These are phyloP conservation scores for Phytophthora macrochlamydospora DNA, from an alignment of 352 stramenopile genomes.

Conservation along the genomic window DNA sequence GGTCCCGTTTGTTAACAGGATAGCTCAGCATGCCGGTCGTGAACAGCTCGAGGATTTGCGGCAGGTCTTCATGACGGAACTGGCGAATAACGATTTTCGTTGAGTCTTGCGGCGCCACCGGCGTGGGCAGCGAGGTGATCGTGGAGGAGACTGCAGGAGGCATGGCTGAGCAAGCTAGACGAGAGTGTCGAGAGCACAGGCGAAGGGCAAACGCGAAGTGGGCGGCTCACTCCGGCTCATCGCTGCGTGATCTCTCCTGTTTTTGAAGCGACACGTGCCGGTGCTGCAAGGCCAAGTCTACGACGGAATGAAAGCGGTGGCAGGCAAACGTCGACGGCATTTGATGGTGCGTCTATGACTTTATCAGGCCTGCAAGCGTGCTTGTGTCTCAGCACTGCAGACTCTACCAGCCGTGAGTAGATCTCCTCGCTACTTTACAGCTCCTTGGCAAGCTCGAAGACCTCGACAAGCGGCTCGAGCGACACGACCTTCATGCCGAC, in stretches of 20 bases:
- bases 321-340: background rate
- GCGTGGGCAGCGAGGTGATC: background rate
- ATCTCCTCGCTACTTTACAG: constrained; percentile 12
- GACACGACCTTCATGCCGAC: constrained; percentile 31
- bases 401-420: no score
- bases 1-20: constrained; percentile 13
- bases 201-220: constrained; percentile 17
- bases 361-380: no score
- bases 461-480: constrained; percentile 34
- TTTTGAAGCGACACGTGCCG: constrained; percentile 5
- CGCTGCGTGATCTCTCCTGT: background rate
- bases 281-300: constrained; percentile 1
- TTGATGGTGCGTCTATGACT: no score
- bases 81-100: constrained; percentile 25
- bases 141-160: constrained; percentile 14
- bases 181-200: background rate
- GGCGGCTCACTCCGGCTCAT: background rate
- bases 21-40: constrained; percentile 30
- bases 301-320: background rate
- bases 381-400: no score
- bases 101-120: background rate
- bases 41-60: constrained; percentile 27
- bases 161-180: constrained; percentile 8
- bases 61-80: constrained; percentile 23
- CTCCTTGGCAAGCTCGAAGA: constrained; percentile 44